Percentiles rank a stretch among this genome's conserved stretches.
Conservation (phyloP, 768 basidiomycete species). For the Cystobasidium ongulense region DNA sequence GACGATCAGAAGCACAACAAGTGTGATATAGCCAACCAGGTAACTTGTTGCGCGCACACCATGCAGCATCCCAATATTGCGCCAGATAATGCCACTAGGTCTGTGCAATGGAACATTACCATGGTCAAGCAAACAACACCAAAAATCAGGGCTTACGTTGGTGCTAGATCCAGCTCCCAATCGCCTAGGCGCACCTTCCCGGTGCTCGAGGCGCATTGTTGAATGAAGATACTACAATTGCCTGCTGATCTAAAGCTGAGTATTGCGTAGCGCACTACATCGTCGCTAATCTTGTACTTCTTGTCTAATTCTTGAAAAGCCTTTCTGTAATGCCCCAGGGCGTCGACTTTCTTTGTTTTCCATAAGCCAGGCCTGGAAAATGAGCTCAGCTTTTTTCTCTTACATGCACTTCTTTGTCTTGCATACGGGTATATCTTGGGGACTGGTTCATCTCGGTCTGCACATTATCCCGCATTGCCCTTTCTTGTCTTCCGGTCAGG, state of each 20-base stretch:
- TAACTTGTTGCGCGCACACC: slow-evolving; percentile 2
- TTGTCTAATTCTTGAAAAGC: slow-evolving; percentile 1
- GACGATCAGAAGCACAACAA: neutral
- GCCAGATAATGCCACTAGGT: slow-evolving; percentile 24
- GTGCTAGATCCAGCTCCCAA: slow-evolving; percentile 24
- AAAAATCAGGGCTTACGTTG: neutral
- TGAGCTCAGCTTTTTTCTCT: neutral
- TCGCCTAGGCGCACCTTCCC: neutral
- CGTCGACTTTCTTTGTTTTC: neutral
- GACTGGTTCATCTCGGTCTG: no score
- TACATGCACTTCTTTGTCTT: neutral
- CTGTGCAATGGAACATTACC: neutral
- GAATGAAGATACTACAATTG: slow-evolving; percentile 1
- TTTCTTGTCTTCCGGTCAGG: neutral
- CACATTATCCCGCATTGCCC: neutral
- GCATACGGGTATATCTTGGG: neutral
- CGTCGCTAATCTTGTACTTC: neutral
- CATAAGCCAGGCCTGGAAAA: neutral
- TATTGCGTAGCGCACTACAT: slow-evolving; percentile 1
- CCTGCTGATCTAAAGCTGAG: slow-evolving; percentile 17
- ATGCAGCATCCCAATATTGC: neutral
- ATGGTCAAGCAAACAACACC: no score
- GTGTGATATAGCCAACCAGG: slow-evolving; percentile 1
- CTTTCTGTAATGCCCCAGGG: neutral
- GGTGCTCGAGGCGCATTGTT: neutral